Conservation (phyloP, 2,329 filamentous ascomycete species). For the Talaromyces sp. region DNA sequence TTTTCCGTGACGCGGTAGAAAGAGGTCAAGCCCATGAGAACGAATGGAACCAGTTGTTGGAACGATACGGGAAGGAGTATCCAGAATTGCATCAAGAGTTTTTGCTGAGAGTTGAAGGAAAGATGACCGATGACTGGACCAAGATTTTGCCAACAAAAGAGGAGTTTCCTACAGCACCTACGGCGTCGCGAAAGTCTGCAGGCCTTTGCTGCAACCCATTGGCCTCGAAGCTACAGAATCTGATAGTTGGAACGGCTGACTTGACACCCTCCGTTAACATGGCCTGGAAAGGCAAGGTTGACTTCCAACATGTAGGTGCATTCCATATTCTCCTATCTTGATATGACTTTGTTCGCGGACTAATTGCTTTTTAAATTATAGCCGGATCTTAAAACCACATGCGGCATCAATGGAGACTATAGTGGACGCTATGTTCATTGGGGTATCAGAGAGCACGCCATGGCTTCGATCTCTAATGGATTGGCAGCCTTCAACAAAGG, state of each 20-base stretch:
- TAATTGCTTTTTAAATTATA: conserved; percentile 6
- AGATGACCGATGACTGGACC: conserved; percentile 50
- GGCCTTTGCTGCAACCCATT: conserved; percentile 54
- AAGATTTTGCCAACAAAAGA: conserved; percentile 45
- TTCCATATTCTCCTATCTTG: neutral
- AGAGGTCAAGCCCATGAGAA: conserved; percentile 47
- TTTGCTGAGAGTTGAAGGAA: conserved; percentile 46
- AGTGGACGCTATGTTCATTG: conserved; percentile 53
- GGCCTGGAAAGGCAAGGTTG: conserved; percentile 52
- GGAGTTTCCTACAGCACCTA: conserved; percentile 48
- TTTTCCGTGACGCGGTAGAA: conserved; percentile 50
- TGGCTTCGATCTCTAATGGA: conserved; percentile 76
- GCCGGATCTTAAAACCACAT: conserved; percentile 29
- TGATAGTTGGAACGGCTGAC: conserved; percentile 56
- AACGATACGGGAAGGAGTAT: conserved; percentile 42
- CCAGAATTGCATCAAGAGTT: conserved; percentile 52
- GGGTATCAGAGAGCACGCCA: conserved; percentile 60
- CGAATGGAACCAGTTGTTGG: conserved; percentile 49
- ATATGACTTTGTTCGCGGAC: no score
- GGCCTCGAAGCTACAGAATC: conserved; percentile 45
- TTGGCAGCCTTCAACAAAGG: conserved; percentile 56
- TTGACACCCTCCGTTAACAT: conserved; percentile 54
- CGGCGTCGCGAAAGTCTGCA: conserved; percentile 48
- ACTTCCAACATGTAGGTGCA: conserved; percentile 48
- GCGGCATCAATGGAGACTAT: conserved; percentile 54